Evolutionary conservation across 257 asterid species (phyloP).

Genomic region (Asclepias syriaca): DNA sequence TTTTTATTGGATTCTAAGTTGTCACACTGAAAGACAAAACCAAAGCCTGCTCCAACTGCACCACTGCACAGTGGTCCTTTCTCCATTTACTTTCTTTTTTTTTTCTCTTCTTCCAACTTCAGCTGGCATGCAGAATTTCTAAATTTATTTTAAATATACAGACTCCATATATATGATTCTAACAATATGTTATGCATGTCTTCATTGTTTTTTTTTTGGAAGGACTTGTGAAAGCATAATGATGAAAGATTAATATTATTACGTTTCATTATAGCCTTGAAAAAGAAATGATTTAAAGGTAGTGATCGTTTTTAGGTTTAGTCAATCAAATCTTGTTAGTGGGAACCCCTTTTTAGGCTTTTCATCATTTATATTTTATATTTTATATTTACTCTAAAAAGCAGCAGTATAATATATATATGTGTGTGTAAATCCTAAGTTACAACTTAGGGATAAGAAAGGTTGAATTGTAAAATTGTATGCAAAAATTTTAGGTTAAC

Average conservation of each 20-base stretch:
- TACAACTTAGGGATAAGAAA: too few relatives aligned
- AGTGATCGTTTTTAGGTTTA: neutral
- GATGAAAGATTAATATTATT: neutral
- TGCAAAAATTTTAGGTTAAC: too few relatives aligned
- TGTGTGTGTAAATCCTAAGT: too few relatives aligned
- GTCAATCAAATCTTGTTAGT: neutral
- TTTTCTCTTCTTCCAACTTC: neutral
- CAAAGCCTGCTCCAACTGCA: neutral
- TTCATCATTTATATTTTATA: neutral
- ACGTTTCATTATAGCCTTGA: conserved; percentile 4
- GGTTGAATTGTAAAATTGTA: too few relatives aligned
- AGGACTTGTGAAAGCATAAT: neutral
- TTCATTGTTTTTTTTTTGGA: neutral
- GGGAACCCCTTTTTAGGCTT: neutral
- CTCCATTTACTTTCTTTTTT: neutral
- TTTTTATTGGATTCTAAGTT: conserved; percentile 5
- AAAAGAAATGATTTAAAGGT: neutral
- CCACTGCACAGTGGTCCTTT: conserved; percentile 7
- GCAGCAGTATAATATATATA: too few relatives aligned
- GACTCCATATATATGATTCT: too few relatives aligned
- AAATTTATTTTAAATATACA: too few relatives aligned
- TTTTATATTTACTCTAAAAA: neutral
- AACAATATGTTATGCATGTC: too few relatives aligned
- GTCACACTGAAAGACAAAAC: neutral
- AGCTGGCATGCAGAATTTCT: neutral